Percentiles rank a stretch among this genome's conserved stretches.
These are phyloP conservation scores for Polymyxa betae DNA, from an alignment of 208 protist species.

Conservation along the genomic window DNA sequence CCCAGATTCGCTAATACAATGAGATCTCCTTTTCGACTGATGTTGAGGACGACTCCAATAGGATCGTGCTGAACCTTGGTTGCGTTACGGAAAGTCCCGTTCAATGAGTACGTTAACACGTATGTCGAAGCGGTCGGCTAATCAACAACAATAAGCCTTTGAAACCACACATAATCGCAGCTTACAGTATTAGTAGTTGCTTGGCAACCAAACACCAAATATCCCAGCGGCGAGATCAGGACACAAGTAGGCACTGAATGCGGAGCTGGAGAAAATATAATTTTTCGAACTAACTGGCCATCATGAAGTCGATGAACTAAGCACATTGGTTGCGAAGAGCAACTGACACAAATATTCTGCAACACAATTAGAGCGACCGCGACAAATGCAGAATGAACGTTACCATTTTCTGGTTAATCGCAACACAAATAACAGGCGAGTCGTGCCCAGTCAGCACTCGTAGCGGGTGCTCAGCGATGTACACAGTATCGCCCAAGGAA, in stretches of 20 bases:
- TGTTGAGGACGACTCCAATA: background rate
- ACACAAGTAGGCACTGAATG: background rate
- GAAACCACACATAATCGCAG: background rate
- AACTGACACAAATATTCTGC: slow-evolving; percentile 38
- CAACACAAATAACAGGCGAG: background rate
- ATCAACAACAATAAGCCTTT: background rate
- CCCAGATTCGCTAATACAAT: background rate
- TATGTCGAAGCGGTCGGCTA: background rate
- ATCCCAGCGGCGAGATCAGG: background rate
- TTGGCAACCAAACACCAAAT: background rate
- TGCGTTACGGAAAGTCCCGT: background rate
- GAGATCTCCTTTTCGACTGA: background rate
- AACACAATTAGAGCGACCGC: background rate
- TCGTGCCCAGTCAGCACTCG: background rate
- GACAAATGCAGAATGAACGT: background rate
- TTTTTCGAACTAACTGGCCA: background rate
- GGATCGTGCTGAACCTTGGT: background rate
- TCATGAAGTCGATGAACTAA: background rate
- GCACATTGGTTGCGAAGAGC: background rate
- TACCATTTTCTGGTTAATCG: slow-evolving; percentile 6
- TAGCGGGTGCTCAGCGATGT: background rate
- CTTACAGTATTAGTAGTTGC: background rate
- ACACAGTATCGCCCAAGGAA: background rate
- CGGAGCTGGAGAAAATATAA: background rate
- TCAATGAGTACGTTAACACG: background rate